Conservation (phyloP, 2,329 filamentous ascomycete genomes). For the Pleurostoma richardsiae region DNA sequence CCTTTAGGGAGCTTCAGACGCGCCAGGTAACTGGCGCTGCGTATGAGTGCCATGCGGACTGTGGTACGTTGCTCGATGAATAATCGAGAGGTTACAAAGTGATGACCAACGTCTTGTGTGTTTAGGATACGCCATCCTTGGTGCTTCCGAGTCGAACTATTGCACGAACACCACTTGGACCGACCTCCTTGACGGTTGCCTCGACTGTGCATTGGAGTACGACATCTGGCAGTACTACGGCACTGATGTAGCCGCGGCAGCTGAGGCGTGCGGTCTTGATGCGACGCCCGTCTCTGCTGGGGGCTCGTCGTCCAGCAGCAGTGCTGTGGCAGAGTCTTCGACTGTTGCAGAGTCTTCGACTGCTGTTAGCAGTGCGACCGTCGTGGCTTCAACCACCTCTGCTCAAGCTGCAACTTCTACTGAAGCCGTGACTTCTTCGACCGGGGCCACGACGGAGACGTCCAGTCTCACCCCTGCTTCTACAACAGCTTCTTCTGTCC, state of each 20-base stretch:
- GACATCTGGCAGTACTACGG: conserved; percentile 37
- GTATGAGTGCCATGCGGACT: conserved; percentile 39
- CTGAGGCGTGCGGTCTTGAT: conserved; percentile 19
- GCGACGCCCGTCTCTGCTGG: conserved; percentile 11
- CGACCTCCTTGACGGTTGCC: conserved; percentile 31
- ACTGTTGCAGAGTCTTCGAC: conserved; percentile 4
- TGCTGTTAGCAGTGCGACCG: not conserved
- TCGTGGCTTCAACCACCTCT: no score
- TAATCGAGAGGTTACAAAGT: no score
- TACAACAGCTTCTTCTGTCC: no score
- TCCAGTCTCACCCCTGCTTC: no score
- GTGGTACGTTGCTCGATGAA: conserved; percentile 26
- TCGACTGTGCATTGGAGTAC: conserved; percentile 32
- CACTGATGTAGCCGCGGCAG: conserved; percentile 20
- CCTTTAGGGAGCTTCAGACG: no score
- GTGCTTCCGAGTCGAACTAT: not conserved
- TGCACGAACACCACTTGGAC: conserved; percentile 30
- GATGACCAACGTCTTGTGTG: no score
- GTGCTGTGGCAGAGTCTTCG: conserved; percentile 2
- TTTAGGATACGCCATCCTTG: not conserved
- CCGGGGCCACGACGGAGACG: no score
- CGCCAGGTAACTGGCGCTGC: conserved; percentile 23
- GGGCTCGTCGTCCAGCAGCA: not conserved
- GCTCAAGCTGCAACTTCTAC: no score
- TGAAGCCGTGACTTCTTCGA: no score